Base-by-base conservation (phyloP, 1,284 basidiomycete genomes). In the Tranzscheliella williamsii region DNA sequence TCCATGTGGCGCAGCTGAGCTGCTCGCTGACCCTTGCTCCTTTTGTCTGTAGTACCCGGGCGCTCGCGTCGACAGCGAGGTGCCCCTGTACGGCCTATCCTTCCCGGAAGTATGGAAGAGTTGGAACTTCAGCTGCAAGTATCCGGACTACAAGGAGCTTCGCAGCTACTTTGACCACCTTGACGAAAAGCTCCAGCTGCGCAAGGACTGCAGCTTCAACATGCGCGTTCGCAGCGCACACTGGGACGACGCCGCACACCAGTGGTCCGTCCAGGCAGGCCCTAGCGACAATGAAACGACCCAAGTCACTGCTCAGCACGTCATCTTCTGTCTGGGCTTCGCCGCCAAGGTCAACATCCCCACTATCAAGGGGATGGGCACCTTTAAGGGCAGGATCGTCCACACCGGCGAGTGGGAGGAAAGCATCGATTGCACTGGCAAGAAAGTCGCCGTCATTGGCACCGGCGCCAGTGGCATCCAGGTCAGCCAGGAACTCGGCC, bases 371-470 rank as follows among this genome's bases (percentile, higher is more conserved):
- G 83, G 82, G 0, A 67, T 79, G 13, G 81, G 82, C 36, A 73
- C 67, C 4, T 86, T 86, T 67, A 76, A 79, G 31, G 85, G 85
- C 2, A 60, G 73, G 6, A 58, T 80, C 20, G 85, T 83, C 72
- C 85, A 86, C 73, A 84, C 84, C 31, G 82, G 83, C 23, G 72
- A 76, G 32, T 87, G 85, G 84, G 78, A 81, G 36, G 83, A 85
- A 45, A 82, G 83, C 55, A 80, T 86, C 21, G 65, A 81, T 37
- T 73, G 85, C 43, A 76, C 76, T 41, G 82, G 81, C 11, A 85
- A 85, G 72, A 78, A 80, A 22, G 81, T 86, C 2, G 85, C 82
- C 4, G 82, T 87, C 15, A 82, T 86, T 64, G 86, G 85, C 17
- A 85, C 85, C 63, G 86, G 85, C 3, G 85, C 83, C 16, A 68